Conservation (phyloP, 2,329 filamentous ascomycete genomes). For the Amesomyces nigricolor region DNA sequence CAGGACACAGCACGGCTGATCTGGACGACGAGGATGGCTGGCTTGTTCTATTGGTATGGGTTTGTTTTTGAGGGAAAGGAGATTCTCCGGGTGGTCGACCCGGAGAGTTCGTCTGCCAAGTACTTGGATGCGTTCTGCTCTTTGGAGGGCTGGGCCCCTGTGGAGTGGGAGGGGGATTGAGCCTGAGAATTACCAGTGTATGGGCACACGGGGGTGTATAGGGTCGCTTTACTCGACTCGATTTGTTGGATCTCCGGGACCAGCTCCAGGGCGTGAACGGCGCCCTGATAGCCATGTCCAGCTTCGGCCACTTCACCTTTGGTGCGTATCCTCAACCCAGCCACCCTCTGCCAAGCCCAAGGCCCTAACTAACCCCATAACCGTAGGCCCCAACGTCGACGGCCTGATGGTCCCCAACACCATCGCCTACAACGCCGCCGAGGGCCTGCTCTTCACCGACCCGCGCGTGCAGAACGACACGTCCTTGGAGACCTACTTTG, state of each 20-base stretch:
- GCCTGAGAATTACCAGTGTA: no score
- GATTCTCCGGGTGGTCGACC: no score
- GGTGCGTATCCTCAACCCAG: not conserved
- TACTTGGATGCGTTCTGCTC: not conserved
- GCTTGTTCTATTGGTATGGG: no score
- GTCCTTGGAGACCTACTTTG: conserved; percentile 10
- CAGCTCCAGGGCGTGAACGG: conserved; percentile 3
- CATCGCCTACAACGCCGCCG: conserved; percentile 1
- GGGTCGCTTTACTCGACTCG: no score
- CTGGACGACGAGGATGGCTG: no score
- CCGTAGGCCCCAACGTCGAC: conserved; percentile 16
- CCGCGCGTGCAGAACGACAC: conserved; percentile 7
- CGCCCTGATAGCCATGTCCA: not conserved
- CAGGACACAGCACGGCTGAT: no score
- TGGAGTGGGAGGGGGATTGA: no score
- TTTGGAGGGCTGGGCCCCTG: not conserved
- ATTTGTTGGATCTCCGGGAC: no score
- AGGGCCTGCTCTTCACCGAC: conserved; percentile 17
- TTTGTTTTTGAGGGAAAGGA: no score
- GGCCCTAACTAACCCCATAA: not conserved
- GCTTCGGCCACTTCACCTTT: no score
- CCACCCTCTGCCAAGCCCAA: not conserved
- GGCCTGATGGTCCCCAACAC: conserved; percentile 8
- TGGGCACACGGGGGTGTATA: no score
- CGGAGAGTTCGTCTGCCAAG: not conserved